Base-by-base conservation (phyloP, 2,329 filamentous ascomycete species). In the Phaeosphaeria sp. region DNA sequence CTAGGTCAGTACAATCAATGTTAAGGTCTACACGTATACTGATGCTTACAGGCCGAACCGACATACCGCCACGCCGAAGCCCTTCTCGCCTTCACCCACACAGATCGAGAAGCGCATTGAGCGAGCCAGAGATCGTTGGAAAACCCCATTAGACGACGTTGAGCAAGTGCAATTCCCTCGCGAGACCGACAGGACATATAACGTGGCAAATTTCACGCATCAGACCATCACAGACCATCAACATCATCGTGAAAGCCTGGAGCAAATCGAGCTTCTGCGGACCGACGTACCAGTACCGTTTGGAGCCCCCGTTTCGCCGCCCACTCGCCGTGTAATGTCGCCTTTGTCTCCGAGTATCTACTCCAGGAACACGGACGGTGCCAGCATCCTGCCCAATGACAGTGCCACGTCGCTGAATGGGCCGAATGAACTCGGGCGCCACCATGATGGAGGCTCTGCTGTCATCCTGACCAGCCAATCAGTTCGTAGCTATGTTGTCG, bases 261-360 rank as follows among this genome's bases (percentile, higher is more conserved):
- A 51, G 7, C 36, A 36, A 8, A 3, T 17, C 22, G 17, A 50
- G 48, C 22, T 21, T 8, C 1, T 49, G 20, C 40, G 27, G 13
- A 45, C 25, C 40, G 42, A 49, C n/a, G 36, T 39, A 20, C 54
- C 54, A 11, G 46, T 17, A 24, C 48, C 50, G 3, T 49, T 54
- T 3, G 50, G 27, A n/a, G 33, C 51, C 2, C 50, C 66, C 3
- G 42, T 45, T 9, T 67, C 66, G 13, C 62, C 61, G 11, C 20
- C 21, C 17, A 44, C 56, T 27, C 61, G 55, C 6, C 21, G 53
- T 1, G 4, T 69, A 2, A 61, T 68, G 40, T 72, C 70, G 0
- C 74, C 73, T 15, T 59, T 81, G 48, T 83, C 81, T 1, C 81
- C 81, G 1, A 83, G 81, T 53, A 61, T 83, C 11, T 83, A 83